These are phyloP conservation scores for Euptelea pleiosperma DNA, from an alignment of 164 flowering plant species.

Conservation along the genomic window DNA sequence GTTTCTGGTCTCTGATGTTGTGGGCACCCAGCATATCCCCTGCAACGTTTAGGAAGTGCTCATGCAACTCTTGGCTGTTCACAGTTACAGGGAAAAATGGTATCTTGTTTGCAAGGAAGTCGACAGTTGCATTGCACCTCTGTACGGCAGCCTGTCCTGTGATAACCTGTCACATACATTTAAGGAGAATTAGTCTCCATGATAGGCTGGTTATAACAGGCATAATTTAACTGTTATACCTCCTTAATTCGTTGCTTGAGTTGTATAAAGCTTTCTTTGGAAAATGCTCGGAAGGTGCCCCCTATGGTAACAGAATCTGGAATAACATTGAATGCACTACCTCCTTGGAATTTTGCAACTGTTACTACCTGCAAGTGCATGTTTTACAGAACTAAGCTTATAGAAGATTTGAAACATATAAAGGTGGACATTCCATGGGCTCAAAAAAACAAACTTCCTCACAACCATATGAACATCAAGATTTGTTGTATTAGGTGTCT, in stretches of 20 bases:
- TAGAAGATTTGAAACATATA: no score
- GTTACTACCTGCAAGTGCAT: constrained; percentile 43
- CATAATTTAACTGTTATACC: constrained; percentile 20
- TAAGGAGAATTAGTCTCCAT: neutral
- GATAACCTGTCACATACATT: constrained; percentile 39
- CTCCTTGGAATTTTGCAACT: constrained; percentile 52
- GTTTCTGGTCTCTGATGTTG: constrained; percentile 34
- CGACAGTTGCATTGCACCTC: constrained; percentile 48
- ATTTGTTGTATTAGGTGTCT: no score
- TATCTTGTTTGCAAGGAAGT: constrained; percentile 24
- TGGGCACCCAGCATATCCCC: constrained; percentile 31
- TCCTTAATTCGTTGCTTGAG: constrained; percentile 46
- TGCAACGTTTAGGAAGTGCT: constrained; percentile 34
- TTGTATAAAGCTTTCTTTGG: constrained; percentile 30
- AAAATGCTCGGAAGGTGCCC: constrained; percentile 52
- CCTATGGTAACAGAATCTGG: constrained; percentile 58
- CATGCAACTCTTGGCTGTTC: constrained; percentile 37
- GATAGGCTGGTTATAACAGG: neutral
- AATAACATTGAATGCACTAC: constrained; percentile 53
- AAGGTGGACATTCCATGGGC: no score
- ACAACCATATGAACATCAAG: no score
- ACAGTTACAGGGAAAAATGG: constrained; percentile 39
- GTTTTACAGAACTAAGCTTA: no score
- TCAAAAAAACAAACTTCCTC: no score
- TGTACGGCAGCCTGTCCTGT: constrained; percentile 55